phyloP scores from a whole-genome alignment of 169 alveolate genomes.

The Plasmodium knowlesi region DNA sequence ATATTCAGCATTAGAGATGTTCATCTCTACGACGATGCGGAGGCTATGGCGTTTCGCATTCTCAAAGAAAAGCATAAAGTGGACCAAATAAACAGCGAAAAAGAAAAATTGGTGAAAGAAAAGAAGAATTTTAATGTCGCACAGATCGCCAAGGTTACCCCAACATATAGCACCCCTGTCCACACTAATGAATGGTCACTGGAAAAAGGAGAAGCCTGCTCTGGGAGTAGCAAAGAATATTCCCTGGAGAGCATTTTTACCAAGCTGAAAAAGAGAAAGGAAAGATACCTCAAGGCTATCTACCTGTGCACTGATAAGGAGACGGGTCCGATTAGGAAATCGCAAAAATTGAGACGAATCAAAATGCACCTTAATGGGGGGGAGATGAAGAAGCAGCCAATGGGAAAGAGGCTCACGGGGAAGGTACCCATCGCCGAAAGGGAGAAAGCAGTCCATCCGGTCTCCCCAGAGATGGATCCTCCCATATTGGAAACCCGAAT shows the following conservation, averaged over 20 bases:
- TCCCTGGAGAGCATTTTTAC: not conserved
- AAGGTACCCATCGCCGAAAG: not conserved
- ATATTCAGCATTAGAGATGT: not conserved
- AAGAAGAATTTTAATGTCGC: not conserved
- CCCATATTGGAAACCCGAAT: not conserved
- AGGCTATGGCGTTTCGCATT: not conserved
- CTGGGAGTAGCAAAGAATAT: not conserved
- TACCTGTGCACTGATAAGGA: not conserved
- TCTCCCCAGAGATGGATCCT: not conserved
- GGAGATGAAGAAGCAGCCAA: not conserved
- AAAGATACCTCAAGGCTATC: not conserved
- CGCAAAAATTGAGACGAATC: not conserved
- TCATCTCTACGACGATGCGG: constrained; percentile 28
- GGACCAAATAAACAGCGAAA: not conserved
- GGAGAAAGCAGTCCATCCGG: not conserved
- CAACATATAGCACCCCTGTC: not conserved
- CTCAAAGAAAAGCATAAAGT: not conserved
- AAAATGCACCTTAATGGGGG: not conserved
- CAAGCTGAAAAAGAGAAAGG: not conserved
- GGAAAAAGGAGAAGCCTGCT: not conserved
- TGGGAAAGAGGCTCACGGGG: not conserved
- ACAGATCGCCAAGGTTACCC: not conserved
- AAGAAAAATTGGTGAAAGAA: not conserved
- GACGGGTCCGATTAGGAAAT: not conserved
- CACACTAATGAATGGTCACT: not conserved